A percentile compares a stretch with the other conserved stretches of the same genome.
Conservation (phyloP, 306 rosid species). For the Lupinus albus region DNA sequence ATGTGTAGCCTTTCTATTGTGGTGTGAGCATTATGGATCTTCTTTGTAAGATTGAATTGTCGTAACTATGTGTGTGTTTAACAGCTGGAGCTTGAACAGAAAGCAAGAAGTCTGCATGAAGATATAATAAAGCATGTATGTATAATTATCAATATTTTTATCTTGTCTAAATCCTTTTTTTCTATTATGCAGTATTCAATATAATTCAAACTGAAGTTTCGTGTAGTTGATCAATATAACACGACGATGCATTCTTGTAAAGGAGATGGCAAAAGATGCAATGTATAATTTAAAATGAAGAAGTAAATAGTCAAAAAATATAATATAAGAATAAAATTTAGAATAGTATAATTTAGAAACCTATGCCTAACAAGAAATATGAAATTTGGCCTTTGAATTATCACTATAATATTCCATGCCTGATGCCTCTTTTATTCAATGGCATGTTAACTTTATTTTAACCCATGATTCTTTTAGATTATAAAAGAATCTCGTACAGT, state of each 20-base stretch:
- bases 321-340: slow-evolving; percentile 4
- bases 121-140: slow-evolving; percentile 72
- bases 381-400: slow-evolving; percentile 32
- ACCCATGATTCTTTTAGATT: slow-evolving; percentile 10
- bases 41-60: slow-evolving; percentile 14
- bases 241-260: slow-evolving; percentile 12
- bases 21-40: slow-evolving; percentile 32
- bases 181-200: slow-evolving; percentile 7
- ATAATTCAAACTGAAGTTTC: slow-evolving; percentile 18
- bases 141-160: slow-evolving; percentile 29
- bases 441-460: slow-evolving; percentile 20
- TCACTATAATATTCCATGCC: slow-evolving; percentile 3
- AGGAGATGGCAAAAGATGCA: slow-evolving; percentile 3
- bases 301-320: slow-evolving; percentile 10
- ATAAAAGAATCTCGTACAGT: slow-evolving; percentile 11
- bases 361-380: background rate
- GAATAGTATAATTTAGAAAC: slow-evolving; percentile 9
- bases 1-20: slow-evolving; percentile 11
- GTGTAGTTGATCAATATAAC: slow-evolving; percentile 18
- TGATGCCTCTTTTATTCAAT: slow-evolving; percentile 15
- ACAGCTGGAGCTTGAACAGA: slow-evolving; percentile 76
- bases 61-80: slow-evolving; percentile 38
- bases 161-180: slow-evolving; percentile 37
- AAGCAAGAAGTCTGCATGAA: slow-evolving; percentile 71
- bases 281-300: background rate